Base-by-base conservation (phyloP, 768 basidiomycete species). In the Austroboletus eburneus region DNA sequence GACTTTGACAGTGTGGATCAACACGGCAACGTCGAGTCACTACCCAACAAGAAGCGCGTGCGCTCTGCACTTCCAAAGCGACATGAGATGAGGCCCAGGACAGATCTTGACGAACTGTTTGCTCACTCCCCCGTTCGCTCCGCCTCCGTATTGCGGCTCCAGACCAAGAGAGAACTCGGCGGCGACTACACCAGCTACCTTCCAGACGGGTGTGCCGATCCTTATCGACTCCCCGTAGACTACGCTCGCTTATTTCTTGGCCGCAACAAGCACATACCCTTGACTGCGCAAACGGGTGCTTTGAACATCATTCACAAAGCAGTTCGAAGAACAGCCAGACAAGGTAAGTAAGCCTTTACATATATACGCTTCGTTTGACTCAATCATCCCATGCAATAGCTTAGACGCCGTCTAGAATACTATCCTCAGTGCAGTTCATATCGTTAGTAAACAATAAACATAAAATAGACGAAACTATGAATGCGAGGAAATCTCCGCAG, bases 181-280 rank as follows among this genome's bases (percentile, higher is more conserved):
- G 79, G 80, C 23, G 74, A 79, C 52, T 85, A 84, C 54, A 64
- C 71, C 14, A 70, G 70, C 30, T 77, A 75, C 51, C 58, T 74
- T 37, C 65, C 70, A 9, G 46, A 48, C 10, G 38, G 52, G 21
- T 52, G 61, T 8, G 52, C 56, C 36, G 56, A 63, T 45, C 72
- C 58, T 37, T 45, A 62, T 30, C 61, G 53, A 30, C 49, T 72
- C 33, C 70, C 77, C 5, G 44, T 74, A 23, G 68, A 69, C 25
- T 66, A 72, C 18, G 76, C 78, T 18, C 63, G 62, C 12, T 63
- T 76, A 20, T 61, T 66, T 39, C 60, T 83, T 48, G 69, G 71
- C 4, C 68, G 67, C 43, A 70, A 69, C 50, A 69, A 66, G 36
- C 71, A 77, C 30, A 65, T 77, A 34, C 54, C 68, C 14, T 59